Conservation (phyloP, 345 rosid genomes). For the Populus ilicifolia region DNA sequence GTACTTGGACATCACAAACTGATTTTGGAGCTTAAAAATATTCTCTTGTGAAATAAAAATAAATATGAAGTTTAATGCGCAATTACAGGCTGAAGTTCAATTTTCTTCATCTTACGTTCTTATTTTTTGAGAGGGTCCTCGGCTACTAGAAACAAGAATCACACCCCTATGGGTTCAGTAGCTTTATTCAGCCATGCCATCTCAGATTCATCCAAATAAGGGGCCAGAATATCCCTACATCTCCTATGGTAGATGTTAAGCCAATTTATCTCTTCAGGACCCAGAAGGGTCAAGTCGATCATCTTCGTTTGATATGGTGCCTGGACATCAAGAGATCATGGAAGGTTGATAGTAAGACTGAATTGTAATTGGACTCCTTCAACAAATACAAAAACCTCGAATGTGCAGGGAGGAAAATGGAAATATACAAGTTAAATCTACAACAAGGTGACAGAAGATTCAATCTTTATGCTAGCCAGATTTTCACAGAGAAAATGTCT, state of each 20-base stretch:
- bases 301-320: slow-evolving; percentile 89
- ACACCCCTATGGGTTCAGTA: slow-evolving; percentile 60
- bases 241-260: slow-evolving; percentile 67
- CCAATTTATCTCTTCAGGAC: slow-evolving; percentile 72
- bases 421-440: neutral
- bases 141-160: neutral
- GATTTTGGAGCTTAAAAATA: too few relatives aligned
- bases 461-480: neutral
- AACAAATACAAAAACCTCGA: neutral
- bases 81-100: too few relatives aligned
- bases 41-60: too few relatives aligned
- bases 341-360: neutral
- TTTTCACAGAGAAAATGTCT: neutral
- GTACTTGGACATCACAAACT: too few relatives aligned
- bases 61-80: too few relatives aligned
- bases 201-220: slow-evolving; percentile 62
- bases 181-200: slow-evolving; percentile 86
- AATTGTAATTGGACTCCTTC: neutral
- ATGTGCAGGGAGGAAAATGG: neutral
- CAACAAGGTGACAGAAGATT: neutral
- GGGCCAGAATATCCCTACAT: slow-evolving; percentile 68
- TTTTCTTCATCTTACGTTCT: neutral
- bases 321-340: slow-evolving; percentile 21
- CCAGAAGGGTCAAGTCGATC: slow-evolving; percentile 51
- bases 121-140: neutral